Evolutionary conservation across 2,329 filamentous ascomycete species (phyloP), one percentile per base, ranked within the genome.

Genomic region (Metarhizium brunneum): DNA sequence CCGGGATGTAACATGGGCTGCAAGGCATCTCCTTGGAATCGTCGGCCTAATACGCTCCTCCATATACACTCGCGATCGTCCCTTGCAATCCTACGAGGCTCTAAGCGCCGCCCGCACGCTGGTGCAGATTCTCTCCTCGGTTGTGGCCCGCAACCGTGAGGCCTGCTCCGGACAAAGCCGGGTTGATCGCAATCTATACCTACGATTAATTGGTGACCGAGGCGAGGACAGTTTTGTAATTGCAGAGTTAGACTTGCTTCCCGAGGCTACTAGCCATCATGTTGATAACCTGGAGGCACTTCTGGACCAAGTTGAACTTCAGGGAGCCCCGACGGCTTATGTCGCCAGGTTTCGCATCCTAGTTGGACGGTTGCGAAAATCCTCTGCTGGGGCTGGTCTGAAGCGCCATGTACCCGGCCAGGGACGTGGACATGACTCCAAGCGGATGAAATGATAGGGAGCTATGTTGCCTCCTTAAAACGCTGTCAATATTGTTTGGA

Each of bases 1-100:
- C 2, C 35, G n/a, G 29, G 63, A 78, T 56, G 75, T 78, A 1
- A 54, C 66, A 8, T 82, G 80, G 80, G 79, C 78, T 3, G 73
- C 76, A 1, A 65, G 62, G 5, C 79, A 81, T 55, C 70, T 82
- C 35, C 60, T 67, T 6, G 69, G 71, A 20, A 73, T 74, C 30
- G 67, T 75, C 13, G 60, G 63, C 36, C 72, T 75, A 56, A 75
- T 83, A 57, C 68, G 70, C 48, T 66, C 25, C 25, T 65, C 72
- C 16, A 69, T 80, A 13, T 69, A 71, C 55, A 64, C 66, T 32
- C 68, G 72, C 4, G 66, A 71, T 50, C 25, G 25, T 25, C 25
- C 25, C 25, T 25, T 25, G 25, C 25, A 25, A 25, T 25, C 25
- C 25, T 25, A 3, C 25, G 25, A 25, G 25, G 25, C 25, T 25